Base-by-base conservation (phyloP, 371 early-diverging fungal species). In the Syncephalastrum sp. region DNA sequence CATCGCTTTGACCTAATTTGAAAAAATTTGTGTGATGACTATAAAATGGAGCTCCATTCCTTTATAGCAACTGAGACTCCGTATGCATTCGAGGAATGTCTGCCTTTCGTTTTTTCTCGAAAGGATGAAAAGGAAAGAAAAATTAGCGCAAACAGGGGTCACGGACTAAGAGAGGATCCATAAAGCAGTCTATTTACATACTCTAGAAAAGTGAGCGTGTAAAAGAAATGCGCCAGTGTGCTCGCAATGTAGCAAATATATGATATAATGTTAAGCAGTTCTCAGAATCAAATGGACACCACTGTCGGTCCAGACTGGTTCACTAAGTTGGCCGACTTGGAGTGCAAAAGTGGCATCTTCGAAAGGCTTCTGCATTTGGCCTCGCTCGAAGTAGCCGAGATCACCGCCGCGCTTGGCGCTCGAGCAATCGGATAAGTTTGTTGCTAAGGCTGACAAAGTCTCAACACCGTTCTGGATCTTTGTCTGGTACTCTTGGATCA, bases 251-350 rank as follows among this genome's bases (percentile, higher is more conserved):
- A 12, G 15, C 15, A 24, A n/a, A 49, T 6, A 49, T 21, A 17
- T 15, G 5, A 49, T 16, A 23, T 49, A 5, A 15, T 23, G 42
- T 79, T 84, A 96, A 4, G 83, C 92, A 12, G 95, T 94, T 65
- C 96, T 84, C 57, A 91, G 63, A 56, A 98, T 96, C 46, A 98
- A 70, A 65, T 98, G 98, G 25, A 95, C 86, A 49, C 98, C 98
- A 59, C 92, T 91, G 57, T 94, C 95, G n/a, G 93, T 87, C 77
- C 86, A 87, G 15, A 98, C 85, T 14, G 91, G 92, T 46, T 75
- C 77, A 63, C 89, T 88, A 56, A 96, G 72, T 70, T 95, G 86
- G 4, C 94, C 95, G 4, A 93, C 90, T 69, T 87, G 57, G 7
- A 98, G 81, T 0, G 82, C 88, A 80, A 89, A 91, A n/a, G 96